phyloP scores from a whole-genome alignment of 768 basidiomycete genomes.

The Polyporus arcularius region DNA sequence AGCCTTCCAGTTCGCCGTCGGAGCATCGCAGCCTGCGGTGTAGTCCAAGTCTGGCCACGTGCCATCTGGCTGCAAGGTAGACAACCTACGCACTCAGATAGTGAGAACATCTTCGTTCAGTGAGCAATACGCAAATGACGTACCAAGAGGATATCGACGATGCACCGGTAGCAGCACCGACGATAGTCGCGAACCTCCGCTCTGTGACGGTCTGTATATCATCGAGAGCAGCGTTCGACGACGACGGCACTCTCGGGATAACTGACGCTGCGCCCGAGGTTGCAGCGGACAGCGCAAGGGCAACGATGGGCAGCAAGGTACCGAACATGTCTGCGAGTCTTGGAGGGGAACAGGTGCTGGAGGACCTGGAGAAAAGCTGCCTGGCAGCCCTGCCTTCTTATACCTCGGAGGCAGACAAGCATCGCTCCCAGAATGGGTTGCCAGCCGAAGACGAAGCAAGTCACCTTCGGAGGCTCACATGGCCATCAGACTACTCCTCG shows the following conservation, averaged over 20 bases:
- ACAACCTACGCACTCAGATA: constrained; percentile 37
- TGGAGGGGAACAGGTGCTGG: not conserved
- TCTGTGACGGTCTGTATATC: constrained; percentile 39
- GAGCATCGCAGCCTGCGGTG: constrained; percentile 60
- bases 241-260: not conserved
- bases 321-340: not conserved
- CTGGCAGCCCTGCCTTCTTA: not conserved
- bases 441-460: constrained; percentile 11
- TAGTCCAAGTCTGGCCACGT: constrained; percentile 66
- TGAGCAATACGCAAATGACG: not conserved
- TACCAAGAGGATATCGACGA: constrained; percentile 43
- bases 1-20: constrained; percentile 70
- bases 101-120: not conserved
- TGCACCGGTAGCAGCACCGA: constrained; percentile 39
- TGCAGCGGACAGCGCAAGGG: constrained; percentile 1
- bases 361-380: not conserved
- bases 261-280: not conserved
- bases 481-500: constrained; percentile 14
- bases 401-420: constrained; percentile 2
- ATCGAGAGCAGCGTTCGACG: not conserved
- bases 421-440: constrained; percentile 8
- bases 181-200: constrained; percentile 44
- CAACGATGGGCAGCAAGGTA: constrained; percentile 2
- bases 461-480: constrained; percentile 2
- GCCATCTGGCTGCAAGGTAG: constrained; percentile 41